phyloP scores from a whole-genome alignment of 768 basidiomycete species.

The Tylopilus vinaceipallidus region DNA sequence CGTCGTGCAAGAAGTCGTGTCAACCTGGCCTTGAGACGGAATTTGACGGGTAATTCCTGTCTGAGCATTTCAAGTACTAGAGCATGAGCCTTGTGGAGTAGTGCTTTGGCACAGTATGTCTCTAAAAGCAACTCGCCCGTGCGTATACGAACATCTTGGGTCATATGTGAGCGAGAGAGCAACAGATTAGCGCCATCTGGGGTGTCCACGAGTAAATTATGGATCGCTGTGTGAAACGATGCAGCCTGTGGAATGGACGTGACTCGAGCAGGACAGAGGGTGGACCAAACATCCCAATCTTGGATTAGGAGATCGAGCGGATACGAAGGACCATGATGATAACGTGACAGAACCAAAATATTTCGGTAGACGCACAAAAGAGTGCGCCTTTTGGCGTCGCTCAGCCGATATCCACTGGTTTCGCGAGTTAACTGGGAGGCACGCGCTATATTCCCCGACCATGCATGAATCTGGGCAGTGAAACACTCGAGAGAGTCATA shows the following conservation, averaged over 20 bases:
- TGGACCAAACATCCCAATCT: conserved; percentile 36
- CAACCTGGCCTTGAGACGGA: conserved; percentile 33
- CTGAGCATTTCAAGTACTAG: conserved; percentile 41
- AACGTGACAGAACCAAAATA: conserved; percentile 36
- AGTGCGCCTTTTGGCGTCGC: conserved; percentile 19
- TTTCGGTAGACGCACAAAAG: conserved; percentile 36
- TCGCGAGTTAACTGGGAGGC: conserved; percentile 32
- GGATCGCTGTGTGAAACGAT: conserved; percentile 31
- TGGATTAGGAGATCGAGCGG: conserved; percentile 40
- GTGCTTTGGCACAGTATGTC: conserved; percentile 32
- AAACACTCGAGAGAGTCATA: conserved; percentile 28
- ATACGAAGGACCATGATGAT: conserved; percentile 30
- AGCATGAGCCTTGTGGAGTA: conserved; percentile 38
- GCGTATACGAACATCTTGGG: conserved; percentile 25
- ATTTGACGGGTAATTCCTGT: conserved; percentile 33
- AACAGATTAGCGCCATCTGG: conserved; percentile 32
- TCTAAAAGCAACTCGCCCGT: conserved; percentile 44
- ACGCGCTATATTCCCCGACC: conserved; percentile 36
- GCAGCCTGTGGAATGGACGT: conserved; percentile 6
- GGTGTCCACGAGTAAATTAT: conserved; percentile 30
- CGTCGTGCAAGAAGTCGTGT: conserved; percentile 43
- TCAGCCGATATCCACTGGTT: conserved; percentile 21
- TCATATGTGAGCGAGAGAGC: conserved; percentile 22
- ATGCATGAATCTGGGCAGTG: conserved; percentile 33
- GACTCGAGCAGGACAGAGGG: conserved; percentile 15